Conservation (phyloP, 1,284 basidiomycete genomes). For the Pseudozyma pruni region DNA sequence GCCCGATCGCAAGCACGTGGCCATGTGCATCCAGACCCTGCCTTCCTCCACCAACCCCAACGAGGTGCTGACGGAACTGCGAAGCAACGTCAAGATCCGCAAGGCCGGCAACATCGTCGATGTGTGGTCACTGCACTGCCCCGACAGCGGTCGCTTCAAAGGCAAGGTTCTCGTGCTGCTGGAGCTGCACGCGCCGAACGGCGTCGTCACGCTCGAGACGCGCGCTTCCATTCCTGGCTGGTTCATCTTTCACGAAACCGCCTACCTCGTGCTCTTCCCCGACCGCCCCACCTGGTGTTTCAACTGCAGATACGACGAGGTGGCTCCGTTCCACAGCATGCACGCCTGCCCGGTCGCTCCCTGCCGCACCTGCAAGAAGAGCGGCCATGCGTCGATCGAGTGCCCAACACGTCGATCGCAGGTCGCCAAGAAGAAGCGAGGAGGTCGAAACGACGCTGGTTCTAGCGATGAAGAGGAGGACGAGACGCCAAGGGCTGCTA, state of each 20-base stretch:
- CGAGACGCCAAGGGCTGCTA: conserved; percentile 1
- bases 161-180: conserved; percentile 36
- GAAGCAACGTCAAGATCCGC: conserved; percentile 2
- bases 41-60: conserved; percentile 9
- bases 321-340: conserved; percentile 23
- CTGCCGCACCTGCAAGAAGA: conserved; percentile 22
- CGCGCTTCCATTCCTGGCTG: conserved; percentile 29
- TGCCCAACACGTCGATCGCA: conserved; percentile 19
- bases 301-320: conserved; percentile 24
- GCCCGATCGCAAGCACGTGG: conserved; percentile 16
- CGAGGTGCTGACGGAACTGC: not conserved
- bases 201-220: conserved; percentile 7
- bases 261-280: conserved; percentile 31
- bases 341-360: conserved; percentile 11
- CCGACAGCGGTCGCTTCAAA: conserved; percentile 8
- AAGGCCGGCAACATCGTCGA: conserved; percentile 21
- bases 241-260: conserved; percentile 15
- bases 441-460: not conserved
- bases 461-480: conserved; percentile 5
- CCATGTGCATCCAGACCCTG: conserved; percentile 30
- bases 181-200: conserved; percentile 10
- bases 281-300: conserved; percentile 35
- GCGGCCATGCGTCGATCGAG: conserved; percentile 10
- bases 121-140: conserved; percentile 21
- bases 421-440: conserved; percentile 17